Conservation (phyloP, 192 early-diverging fungal species). For the Piromyces sp. region DNA sequence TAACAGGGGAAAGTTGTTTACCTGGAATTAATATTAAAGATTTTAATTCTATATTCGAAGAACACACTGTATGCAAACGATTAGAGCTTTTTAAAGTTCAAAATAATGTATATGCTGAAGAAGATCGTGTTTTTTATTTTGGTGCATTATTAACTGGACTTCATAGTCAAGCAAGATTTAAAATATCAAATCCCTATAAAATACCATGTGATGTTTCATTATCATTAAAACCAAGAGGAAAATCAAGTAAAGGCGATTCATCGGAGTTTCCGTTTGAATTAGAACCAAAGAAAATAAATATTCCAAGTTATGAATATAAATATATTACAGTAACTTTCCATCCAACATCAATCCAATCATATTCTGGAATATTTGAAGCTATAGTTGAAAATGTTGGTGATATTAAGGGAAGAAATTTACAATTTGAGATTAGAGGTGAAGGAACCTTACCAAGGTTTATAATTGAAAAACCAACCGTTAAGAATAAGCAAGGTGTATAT, state of each 20-base stretch:
- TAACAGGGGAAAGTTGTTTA: slow-evolving; percentile 35
- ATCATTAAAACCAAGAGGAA: slow-evolving; percentile 21
- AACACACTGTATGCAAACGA: slow-evolving; percentile 38
- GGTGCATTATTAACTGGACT: slow-evolving; percentile 34
- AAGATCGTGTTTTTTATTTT: slow-evolving; percentile 39
- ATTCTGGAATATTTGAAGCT: slow-evolving; percentile 40
- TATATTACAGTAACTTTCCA: slow-evolving; percentile 35
- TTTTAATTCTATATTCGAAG: slow-evolving; percentile 37
- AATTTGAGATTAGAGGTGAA: slow-evolving; percentile 38
- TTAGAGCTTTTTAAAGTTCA: slow-evolving; percentile 31
- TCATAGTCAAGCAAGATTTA: slow-evolving; percentile 33
- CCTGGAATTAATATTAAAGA: slow-evolving; percentile 44
- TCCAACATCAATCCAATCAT: slow-evolving; percentile 36
- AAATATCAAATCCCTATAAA: slow-evolving; percentile 43
- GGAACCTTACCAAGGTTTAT: slow-evolving; percentile 34
- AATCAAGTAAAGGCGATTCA: slow-evolving; percentile 21
- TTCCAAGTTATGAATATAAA: slow-evolving; percentile 36
- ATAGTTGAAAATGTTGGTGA: slow-evolving; percentile 34
- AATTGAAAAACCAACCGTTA: slow-evolving; percentile 22
- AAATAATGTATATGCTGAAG: slow-evolving; percentile 41
- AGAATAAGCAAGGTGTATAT: slow-evolving; percentile 15
- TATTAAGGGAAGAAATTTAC: slow-evolving; percentile 18
- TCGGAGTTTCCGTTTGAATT: slow-evolving; percentile 40
- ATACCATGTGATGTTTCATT: slow-evolving; percentile 33
- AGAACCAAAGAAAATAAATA: slow-evolving; percentile 31